These are phyloP conservation scores for Phytophthora crassamura DNA, from an alignment of 352 stramenopile species.

Conservation along the genomic window DNA sequence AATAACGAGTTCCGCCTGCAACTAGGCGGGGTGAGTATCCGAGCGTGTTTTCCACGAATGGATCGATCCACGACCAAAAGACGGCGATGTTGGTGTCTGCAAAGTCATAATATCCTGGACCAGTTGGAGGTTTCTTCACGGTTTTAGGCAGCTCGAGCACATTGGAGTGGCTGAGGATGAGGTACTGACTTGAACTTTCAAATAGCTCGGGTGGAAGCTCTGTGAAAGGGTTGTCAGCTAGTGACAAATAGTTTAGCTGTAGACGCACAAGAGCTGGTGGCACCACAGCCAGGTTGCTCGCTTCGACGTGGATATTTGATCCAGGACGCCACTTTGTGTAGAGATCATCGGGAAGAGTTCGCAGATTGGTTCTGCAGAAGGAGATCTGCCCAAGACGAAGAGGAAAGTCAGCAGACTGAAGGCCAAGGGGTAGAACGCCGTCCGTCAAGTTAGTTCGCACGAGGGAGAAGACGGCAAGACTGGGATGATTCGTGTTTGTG, in stretches of 20 bases:
- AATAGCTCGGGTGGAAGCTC: conserved; percentile 5
- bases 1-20: conserved; percentile 10
- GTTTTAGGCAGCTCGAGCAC: conserved; percentile 3
- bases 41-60: conserved; percentile 1
- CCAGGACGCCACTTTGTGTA: conserved; percentile 29
- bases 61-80: conserved; percentile 26
- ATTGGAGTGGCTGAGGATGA: conserved; percentile 3
- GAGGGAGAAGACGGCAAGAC: conserved; percentile 33
- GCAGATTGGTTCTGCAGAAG: conserved; percentile 8
- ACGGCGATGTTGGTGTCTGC: conserved; percentile 16
- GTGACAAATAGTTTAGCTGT: conserved; percentile 1
- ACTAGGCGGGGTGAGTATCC: neutral
- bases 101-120: conserved; percentile 4
- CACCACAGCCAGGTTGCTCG: neutral
- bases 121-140: neutral
- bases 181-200: conserved; percentile 1
- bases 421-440: conserved; percentile 36
- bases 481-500: conserved; percentile 25
- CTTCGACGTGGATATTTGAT: neutral
- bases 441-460: conserved; percentile 33
- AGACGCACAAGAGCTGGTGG: neutral
- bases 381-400: conserved; percentile 27
- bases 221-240: conserved; percentile 5
- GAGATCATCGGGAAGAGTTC: conserved; percentile 33
- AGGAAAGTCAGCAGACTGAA: conserved; percentile 40